Evolutionary conservation across 148 eudicot genomes (phyloP).

Genomic region (Amaranthus hypochondriacus): DNA sequence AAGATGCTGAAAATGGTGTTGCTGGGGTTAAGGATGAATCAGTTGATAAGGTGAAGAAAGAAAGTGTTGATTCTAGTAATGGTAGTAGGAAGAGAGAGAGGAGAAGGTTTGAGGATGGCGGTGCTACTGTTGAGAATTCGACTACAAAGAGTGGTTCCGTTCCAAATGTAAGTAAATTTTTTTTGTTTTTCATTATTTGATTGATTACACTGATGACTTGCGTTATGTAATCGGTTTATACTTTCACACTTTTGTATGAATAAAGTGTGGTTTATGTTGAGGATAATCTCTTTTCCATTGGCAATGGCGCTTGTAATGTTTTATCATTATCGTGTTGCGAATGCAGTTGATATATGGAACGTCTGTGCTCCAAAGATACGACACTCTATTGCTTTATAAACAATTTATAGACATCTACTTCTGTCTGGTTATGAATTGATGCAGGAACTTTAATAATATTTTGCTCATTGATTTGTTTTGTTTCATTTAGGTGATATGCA

Average conservation of each 20-base stretch:
- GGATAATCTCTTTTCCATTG: too few species aligned
- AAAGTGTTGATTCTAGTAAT: slow-evolving; percentile 11
- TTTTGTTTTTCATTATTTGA: not conserved
- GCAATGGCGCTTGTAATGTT: too few species aligned
- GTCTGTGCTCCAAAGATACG: too few species aligned
- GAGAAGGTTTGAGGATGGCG: slow-evolving; percentile 25
- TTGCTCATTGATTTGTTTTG: too few species aligned
- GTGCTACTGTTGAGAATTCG: slow-evolving; percentile 12
- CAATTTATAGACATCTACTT: too few species aligned
- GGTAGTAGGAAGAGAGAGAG: slow-evolving; percentile 25
- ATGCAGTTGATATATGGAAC: too few species aligned
- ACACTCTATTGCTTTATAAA: too few species aligned
- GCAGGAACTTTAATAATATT: too few species aligned
- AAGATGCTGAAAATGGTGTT: slow-evolving; percentile 1
- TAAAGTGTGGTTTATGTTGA: not conserved
- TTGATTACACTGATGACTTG: not conserved
- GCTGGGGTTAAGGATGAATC: slow-evolving; percentile 32
- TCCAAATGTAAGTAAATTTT: slow-evolving; percentile 50
- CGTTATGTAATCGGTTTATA: not conserved
- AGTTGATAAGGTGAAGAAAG: slow-evolving; percentile 25
- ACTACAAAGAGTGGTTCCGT: slow-evolving; percentile 31
- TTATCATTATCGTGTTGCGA: too few species aligned
- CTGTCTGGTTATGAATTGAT: too few species aligned
- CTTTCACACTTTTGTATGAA: not conserved
- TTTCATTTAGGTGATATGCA: too few species aligned